phyloP scores from a whole-genome alignment of 2,329 filamentous ascomycete species.

The Calonectria pseudoreteaudii region DNA sequence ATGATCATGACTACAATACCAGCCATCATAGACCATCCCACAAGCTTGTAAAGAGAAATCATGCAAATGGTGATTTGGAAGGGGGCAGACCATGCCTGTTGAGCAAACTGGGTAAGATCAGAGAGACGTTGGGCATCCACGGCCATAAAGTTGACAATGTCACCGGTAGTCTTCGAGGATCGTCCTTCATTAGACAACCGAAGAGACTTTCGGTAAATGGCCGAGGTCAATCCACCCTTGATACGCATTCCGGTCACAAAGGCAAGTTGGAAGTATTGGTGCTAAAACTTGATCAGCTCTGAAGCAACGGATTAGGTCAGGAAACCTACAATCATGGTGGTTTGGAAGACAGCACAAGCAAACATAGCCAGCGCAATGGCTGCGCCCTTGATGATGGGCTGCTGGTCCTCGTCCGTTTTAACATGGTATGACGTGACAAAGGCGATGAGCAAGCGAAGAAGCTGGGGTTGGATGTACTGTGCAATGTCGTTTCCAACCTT shows the following conservation, averaged over 20 bases:
- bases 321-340: constrained; percentile 74
- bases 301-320: background rate
- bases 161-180: constrained; percentile 88
- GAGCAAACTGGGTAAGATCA: constrained; percentile 93
- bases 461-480: constrained; percentile 90
- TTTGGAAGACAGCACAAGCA: constrained; percentile 85
- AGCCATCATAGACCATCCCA: constrained; percentile 94
- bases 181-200: constrained; percentile 93
- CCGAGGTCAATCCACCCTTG: constrained; percentile 88
- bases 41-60: constrained; percentile 93
- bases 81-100: constrained; percentile 95
- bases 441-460: constrained; percentile 84
- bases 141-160: constrained; percentile 99
- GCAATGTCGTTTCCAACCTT: constrained; percentile 90
- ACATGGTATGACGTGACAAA: constrained; percentile 82
- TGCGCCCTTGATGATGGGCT: constrained; percentile 86
- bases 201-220: constrained; percentile 93
- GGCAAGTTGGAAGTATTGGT: constrained; percentile 96
- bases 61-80: constrained; percentile 98
- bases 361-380: constrained; percentile 96
- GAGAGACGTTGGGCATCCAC: constrained; percentile 96
- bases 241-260: constrained; percentile 98
- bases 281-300: constrained; percentile 52
- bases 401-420: constrained; percentile 65
- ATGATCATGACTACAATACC: constrained; percentile 95